Evolutionary conservation across 202 grass and related monocot species (phyloP).

Genomic region (Musa balbisiana): DNA sequence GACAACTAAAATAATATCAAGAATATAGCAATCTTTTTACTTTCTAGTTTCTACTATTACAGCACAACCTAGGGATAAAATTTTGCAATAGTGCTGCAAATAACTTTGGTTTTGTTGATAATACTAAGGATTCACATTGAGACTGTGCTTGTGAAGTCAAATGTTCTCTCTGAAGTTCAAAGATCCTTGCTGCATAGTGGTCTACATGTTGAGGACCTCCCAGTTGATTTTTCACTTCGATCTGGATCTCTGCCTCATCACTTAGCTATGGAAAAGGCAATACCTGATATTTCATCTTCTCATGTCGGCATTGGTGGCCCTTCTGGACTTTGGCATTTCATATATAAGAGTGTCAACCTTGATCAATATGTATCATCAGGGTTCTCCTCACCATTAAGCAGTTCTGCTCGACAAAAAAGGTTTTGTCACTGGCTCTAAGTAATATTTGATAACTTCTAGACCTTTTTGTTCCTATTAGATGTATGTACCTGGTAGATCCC

Average conservation of each 20-base stretch:
- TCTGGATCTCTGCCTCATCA: slow-evolving; percentile 14
- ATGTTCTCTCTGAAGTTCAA: slow-evolving; percentile 73
- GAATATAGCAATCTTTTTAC: background rate
- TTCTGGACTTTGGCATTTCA: slow-evolving; percentile 95
- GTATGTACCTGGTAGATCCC: background rate
- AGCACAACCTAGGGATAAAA: background rate
- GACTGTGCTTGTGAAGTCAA: slow-evolving; percentile 78
- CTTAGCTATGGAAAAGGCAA: background rate
- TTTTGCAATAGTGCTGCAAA: background rate
- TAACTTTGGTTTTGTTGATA: slow-evolving; percentile 28
- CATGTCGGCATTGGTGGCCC: slow-evolving; percentile 51
- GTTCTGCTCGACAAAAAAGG: slow-evolving; percentile 75
- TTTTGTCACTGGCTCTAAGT: slow-evolving; percentile 26
- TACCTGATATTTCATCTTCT: slow-evolving; percentile 37
- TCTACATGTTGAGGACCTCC: slow-evolving; percentile 64
- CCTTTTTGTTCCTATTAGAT: slow-evolving; percentile 3
- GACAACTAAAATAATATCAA: background rate
- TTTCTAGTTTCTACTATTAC: background rate
- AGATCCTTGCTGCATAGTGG: slow-evolving; percentile 58
- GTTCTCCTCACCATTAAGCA: slow-evolving; percentile 57
- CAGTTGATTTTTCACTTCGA: slow-evolving; percentile 33
- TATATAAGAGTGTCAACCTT: slow-evolving; percentile 87
- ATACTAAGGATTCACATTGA: slow-evolving; percentile 61
- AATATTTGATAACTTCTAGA: slow-evolving; percentile 6
- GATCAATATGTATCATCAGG: slow-evolving; percentile 88